A percentile compares a stretch with the other conserved stretches of the same genome.
phyloP scores from a whole-genome alignment of 2,329 filamentous ascomycete species.

The Fusarium verrucosum region DNA sequence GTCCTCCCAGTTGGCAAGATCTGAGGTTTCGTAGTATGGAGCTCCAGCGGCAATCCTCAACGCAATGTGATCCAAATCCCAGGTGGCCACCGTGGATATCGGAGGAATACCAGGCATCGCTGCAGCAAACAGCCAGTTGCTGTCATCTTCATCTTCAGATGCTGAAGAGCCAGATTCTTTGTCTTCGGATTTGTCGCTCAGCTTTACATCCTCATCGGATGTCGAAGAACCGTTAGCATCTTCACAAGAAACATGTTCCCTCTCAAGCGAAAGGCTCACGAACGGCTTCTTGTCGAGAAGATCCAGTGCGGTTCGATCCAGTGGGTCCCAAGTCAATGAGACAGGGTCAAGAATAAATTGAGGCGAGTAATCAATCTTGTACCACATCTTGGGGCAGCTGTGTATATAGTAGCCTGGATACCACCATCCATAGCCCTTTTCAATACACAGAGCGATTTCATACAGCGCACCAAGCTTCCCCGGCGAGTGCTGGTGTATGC shows the following conservation, averaged over 20 bases:
- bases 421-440: slow-evolving; percentile 78
- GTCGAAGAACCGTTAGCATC: not conserved
- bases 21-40: slow-evolving; percentile 55
- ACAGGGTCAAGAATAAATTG: slow-evolving; percentile 79
- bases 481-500: slow-evolving; percentile 73
- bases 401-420: slow-evolving; percentile 87
- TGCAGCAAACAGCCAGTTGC: slow-evolving; percentile 61
- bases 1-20: slow-evolving; percentile 68
- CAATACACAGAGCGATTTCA: slow-evolving; percentile 75
- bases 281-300: slow-evolving; percentile 66
- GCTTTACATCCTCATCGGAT: not conserved
- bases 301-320: slow-evolving; percentile 62
- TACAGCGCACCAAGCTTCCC: slow-evolving; percentile 80
- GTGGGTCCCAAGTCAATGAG: slow-evolving; percentile 67
- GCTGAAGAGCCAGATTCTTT: not conserved
- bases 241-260: slow-evolving; percentile 25
- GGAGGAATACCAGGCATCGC: slow-evolving; percentile 74
- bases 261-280: slow-evolving; percentile 56
- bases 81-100: slow-evolving; percentile 59
- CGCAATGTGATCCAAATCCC: slow-evolving; percentile 68
- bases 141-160: slow-evolving; percentile 35
- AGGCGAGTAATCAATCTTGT: slow-evolving; percentile 82
- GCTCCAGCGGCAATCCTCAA: slow-evolving; percentile 57
- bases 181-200: slow-evolving; percentile 1
- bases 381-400: slow-evolving; percentile 82